Base-by-base conservation (phyloP, 768 basidiomycete species). In the Phanerochaete sordida region DNA sequence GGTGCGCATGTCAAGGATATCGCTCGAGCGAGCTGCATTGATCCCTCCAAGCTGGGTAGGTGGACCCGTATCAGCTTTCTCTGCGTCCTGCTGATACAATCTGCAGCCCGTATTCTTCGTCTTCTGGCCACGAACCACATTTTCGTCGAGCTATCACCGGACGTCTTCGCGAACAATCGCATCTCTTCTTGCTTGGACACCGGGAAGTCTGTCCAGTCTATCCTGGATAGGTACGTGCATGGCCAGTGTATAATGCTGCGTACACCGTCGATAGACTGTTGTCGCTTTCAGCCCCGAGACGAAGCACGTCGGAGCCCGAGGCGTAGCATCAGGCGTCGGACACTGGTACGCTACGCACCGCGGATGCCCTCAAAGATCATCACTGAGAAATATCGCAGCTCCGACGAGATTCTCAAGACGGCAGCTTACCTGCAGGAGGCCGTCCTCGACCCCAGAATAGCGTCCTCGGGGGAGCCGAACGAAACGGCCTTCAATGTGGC, bases 81-180 rank as follows among this genome's bases (percentile, higher is more conserved):
- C n/a, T n/a, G n/a, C n/a, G n/a, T n/a, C n/a, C n/a, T n/a, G n/a
- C n/a, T n/a, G n/a, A n/a, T n/a, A n/a, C n/a, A n/a, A n/a, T n/a
- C n/a, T n/a, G n/a, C n/a, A 70, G 70, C 63, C 15, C 66, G 74
- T 37, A 59, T 70, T 23, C 57, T 74, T 23, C 67, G 73, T 23
- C 58, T 66, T n/a, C 66, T 74, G 15, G 62, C 69, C 5, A 66
- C 70, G 1, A 59, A 67, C 24, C 71, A 74, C 55, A 67, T 73
- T 39, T 72, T 73, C 59, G 56, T 58, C 4, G 73, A 74, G 58
- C 66, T 72, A 9, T 58, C 62, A 0, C 71, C 71, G 15, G 64
- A 71, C 27, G 69, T 71, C 7, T 72, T 71, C 39, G 64, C 66
- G 7, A 65, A 69, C 65, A 71, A 69, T 54, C 57, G 64, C 4